phyloP scores from a whole-genome alignment of 495 filamentous ascomycete species.

The Bathelium albidoporum region DNA sequence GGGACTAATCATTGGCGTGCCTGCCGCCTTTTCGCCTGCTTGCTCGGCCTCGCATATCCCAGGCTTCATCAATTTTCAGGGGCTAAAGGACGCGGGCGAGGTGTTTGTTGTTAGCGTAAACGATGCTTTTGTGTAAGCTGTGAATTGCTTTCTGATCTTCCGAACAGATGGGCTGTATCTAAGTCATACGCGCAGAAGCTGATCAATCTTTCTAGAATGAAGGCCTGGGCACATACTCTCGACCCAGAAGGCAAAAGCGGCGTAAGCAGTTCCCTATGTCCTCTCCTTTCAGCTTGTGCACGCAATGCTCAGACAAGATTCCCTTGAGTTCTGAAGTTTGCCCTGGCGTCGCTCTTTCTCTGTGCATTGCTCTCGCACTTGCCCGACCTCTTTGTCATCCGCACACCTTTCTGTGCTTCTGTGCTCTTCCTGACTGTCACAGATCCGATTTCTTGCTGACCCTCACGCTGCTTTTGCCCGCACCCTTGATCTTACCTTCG shows the following conservation, averaged over 20 bases:
- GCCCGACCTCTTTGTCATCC: too few relatives aligned
- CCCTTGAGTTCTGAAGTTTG: background rate
- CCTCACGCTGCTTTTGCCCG: conserved; percentile 74
- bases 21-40: conserved; percentile 78
- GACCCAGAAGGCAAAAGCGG: conserved; percentile 62
- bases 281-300: background rate
- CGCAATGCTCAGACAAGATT: background rate
- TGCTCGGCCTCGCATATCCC: conserved; percentile 71
- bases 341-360: background rate
- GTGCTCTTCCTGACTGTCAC: conserved; percentile 11
- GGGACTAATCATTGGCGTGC: conserved; percentile 79
- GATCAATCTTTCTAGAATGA: conserved; percentile 47
- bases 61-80: conserved; percentile 66
- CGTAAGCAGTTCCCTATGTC: conserved; percentile 42
- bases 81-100: conserved; percentile 61
- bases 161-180: conserved; percentile 1
- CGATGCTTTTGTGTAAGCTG: conserved; percentile 83
- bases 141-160: conserved; percentile 9
- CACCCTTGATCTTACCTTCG: conserved; percentile 74
- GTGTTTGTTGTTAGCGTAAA: conserved; percentile 89
- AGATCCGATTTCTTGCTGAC: conserved; percentile 88
- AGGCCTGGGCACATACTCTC: conserved; percentile 68
- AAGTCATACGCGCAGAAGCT: background rate
- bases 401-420: background rate
- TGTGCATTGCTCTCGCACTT: background rate